Evolutionary conservation across 2,329 filamentous ascomycete species (phyloP), one percentile per base, ranked within the genome.

Genomic region (Acephala macrosclerotiorum): DNA sequence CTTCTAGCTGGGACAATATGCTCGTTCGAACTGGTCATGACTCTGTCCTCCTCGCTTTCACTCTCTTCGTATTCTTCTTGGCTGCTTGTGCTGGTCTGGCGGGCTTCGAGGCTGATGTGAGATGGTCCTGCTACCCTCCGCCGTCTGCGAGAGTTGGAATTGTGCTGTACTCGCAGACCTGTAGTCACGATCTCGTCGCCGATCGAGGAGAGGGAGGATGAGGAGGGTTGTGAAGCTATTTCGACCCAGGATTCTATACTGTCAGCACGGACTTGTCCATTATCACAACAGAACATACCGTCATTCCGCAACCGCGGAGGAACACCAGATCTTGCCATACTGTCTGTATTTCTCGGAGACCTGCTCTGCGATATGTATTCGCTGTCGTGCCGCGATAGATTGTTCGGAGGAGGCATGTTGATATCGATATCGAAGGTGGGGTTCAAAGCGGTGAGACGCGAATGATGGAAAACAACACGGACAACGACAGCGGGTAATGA

Each of bases 41-140:
- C 72, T 16, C 85, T 87, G 73, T 97, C 94, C 49, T 94, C 93
- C 68, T 97, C 94, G 69, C 87, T 97, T 77, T 97, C 94, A 68
- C 91, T 96, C 81, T 97, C 94, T 38, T 97, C 93, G 74, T 96
- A 97, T 80, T 97, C 94, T 72, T 97, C 94, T 77, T 97, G 93
- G 79, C 93, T 96, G 36, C 84, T 81, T 4, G 29, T 33, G 56
- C 80, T 81, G 61, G 79, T 80, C 79, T 69, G 79, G 42, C 68
- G 63, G 36, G 79, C 77, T 26, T 80, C 79, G 53, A 80, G 79
- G 64, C 74, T 74, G 49, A 77, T 71, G 26, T 81, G 79, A 61
- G 79, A 80, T 36, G 75, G 74, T 6, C 74, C 74, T 61, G 79
- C 80, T 8, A 65, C 74, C 55, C 85, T 84, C 63, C 83, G 78